Base-by-base conservation (phyloP, 345 rosid genomes). In the Adansonia digitata region DNA sequence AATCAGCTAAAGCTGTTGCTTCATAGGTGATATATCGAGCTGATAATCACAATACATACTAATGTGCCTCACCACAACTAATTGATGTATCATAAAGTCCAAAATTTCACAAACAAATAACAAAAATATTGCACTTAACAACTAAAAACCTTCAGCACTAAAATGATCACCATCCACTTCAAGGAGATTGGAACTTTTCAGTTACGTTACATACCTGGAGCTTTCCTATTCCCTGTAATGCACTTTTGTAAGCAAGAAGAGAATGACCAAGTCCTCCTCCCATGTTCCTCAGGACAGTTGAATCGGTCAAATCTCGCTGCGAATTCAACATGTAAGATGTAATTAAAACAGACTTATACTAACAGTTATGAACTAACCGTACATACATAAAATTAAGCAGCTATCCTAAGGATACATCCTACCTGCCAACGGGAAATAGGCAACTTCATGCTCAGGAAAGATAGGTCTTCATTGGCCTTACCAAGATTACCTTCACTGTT, bases 401-500 rank as follows among this genome's bases (percentile, higher is more conserved):
- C 61, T 61, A 65, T 10, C 18, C 7, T 75, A 22, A 49, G 7
- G 15, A 60, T 71, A 74, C 1, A 31, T 73, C 81, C 72, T 73
- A 93, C 98, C 97, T 95, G 99, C 97, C 94, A 91, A 22, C 94
- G 92, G 18, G 98, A 96, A 77, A 91, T 81, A 59, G 97, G 97
- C 69, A 96, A 81, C 90, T 93, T 96, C 87, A 72, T 83, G 82
- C 94, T 85, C 67, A 90, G 88, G 78, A 73, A 87, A 73, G 85
- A 77, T 39, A 96, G 84, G 72, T 82, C 88, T 78, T 85, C 97
- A 79, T 91, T 96, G 60, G 98, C 99, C 82, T 84, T 89, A 24
- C 99, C 97, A 39, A 93, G 97, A 81, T 93, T 96, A 57, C 98
- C 99, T 82, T 91, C 98, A 18, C 98, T 95, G 75, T 95, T 95